phyloP scores from a whole-genome alignment of 2,329 filamentous ascomycete genomes.

The Teratosphaeria gauchensis region DNA sequence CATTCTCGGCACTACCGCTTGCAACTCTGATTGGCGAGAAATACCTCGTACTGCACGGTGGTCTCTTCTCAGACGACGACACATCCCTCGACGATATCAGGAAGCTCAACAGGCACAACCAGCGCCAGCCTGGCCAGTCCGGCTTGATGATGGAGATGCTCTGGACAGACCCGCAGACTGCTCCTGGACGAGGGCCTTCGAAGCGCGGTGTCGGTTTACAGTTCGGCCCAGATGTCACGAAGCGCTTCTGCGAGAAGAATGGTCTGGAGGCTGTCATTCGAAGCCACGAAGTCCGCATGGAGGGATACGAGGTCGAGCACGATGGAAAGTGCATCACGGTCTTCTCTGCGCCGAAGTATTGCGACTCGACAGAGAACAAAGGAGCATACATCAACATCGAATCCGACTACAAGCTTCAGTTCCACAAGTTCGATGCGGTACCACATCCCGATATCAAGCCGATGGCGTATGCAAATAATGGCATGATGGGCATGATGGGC shows the following conservation, averaged over 20 bases:
- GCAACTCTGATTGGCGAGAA: conserved; percentile 87
- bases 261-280: conserved; percentile 89
- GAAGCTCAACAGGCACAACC: conserved; percentile 80
- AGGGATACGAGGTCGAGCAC: conserved; percentile 97
- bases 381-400: conserved; percentile 97
- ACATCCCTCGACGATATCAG: conserved; percentile 87
- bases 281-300: conserved; percentile 97
- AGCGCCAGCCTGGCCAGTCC: conserved; percentile 83
- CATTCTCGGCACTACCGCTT: conserved; percentile 86
- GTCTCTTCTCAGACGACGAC: conserved; percentile 91
- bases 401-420: conserved; percentile 81
- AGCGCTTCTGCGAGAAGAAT: conserved; percentile 93
- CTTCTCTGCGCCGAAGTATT: conserved; percentile 96
- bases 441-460: conserved; percentile 92
- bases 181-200: conserved; percentile 79
- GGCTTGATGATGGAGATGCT: conserved; percentile 99
- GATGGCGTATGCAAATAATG: conserved; percentile 82
- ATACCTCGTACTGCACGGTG: conserved; percentile 86
- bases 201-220: conserved; percentile 95
- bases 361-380: conserved; percentile 95
- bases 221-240: conserved; percentile 93
- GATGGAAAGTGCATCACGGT: conserved; percentile 94
- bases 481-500: conserved; percentile 62
- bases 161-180: conserved; percentile 91
- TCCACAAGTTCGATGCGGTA: conserved; percentile 90